Percentiles rank a stretch among this genome's conserved stretches.
phyloP scores from a whole-genome alignment of 331 rosid genomes.

The Stylosanthes scabra region DNA sequence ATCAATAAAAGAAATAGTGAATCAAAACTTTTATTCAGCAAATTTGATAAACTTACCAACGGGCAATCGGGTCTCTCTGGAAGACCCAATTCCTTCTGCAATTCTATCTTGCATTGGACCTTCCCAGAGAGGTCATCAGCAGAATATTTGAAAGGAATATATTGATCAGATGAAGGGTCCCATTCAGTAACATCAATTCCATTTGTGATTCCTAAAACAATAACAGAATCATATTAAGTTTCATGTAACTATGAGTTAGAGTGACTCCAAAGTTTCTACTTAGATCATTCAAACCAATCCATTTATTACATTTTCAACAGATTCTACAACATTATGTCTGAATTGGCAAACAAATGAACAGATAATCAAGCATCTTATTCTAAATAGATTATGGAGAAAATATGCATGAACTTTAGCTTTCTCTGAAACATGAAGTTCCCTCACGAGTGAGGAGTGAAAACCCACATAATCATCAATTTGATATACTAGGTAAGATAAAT shows the following conservation, averaged over 20 bases:
- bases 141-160: constrained; percentile 67
- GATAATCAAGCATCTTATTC: not conserved
- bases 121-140: constrained; percentile 78
- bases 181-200: constrained; percentile 83
- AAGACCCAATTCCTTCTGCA: constrained; percentile 86
- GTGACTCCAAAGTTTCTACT: constrained; percentile 4
- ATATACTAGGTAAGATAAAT: constrained; percentile 7
- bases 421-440: constrained; percentile 13
- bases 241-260: not conserved
- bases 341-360: constrained; percentile 18
- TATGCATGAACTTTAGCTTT: constrained; percentile 4
- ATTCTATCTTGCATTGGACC: constrained; percentile 74
- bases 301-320: constrained; percentile 2
- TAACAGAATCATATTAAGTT: not conserved
- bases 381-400: not conserved
- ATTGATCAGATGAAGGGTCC: constrained; percentile 76
- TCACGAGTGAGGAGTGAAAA: constrained; percentile 27
- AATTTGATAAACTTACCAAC: constrained; percentile 56
- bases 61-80: constrained; percentile 79
- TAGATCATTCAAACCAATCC: constrained; percentile 25
- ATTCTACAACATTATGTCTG: not conserved
- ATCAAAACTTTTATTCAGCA: constrained; percentile 2
- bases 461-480: not conserved
- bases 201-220: constrained; percentile 77
- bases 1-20: constrained; percentile 32